Base-by-base conservation (phyloP, 2,329 filamentous ascomycete species). In the Eutypella sp. region DNA sequence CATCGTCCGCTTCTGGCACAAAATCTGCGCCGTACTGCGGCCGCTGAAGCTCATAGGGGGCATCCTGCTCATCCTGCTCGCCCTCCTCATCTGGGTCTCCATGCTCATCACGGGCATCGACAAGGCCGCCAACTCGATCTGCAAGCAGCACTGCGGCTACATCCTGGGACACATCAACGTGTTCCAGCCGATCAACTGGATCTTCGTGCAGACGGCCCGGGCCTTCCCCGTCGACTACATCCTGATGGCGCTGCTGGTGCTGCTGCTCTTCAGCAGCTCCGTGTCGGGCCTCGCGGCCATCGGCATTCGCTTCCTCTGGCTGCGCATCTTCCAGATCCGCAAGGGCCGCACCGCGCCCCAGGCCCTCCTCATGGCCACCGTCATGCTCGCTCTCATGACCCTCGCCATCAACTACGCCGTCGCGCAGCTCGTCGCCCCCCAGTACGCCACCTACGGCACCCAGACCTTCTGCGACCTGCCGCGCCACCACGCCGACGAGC, bases 61-160 rank as follows among this genome's bases (percentile, higher is more conserved):
- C 13, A 73, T 96, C 41, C 56, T 95, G 0, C 71, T 97, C 3
- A 75, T 96, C 25, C 54, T 89, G 2, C 64, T 96, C 19, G 77
- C 88, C 1, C 67, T 96, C 13, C 55, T 95, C 36, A 78, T 95
- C 55, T 95, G 89, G 78, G 78, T 85, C 8, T 95, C 89, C 11
- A 97, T 99, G 89, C 78, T 97, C 56, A 87, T 97, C 62, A 97
- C 92, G 0, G 87, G 84, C 55, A 90, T 97, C 60, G 93, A 99
- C 78, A 97, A 97, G 72, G 89, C 90, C 29, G 91, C 87, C 66
- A 96, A 97, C 71, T 96, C 91, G 3, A 73, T 95, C 51, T 99
- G 93, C 78, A 92, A 93, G 65, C 74, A 83, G 48, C 84, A 82
- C 57, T 99, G 93, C 63, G 93, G 93, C 51, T 99, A 96, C 68